Percentiles rank a stretch among this genome's conserved stretches.
These are phyloP conservation scores for Stachybotrys echinatus DNA, from an alignment of 2,329 filamentous ascomycete genomes.

Conservation along the genomic window DNA sequence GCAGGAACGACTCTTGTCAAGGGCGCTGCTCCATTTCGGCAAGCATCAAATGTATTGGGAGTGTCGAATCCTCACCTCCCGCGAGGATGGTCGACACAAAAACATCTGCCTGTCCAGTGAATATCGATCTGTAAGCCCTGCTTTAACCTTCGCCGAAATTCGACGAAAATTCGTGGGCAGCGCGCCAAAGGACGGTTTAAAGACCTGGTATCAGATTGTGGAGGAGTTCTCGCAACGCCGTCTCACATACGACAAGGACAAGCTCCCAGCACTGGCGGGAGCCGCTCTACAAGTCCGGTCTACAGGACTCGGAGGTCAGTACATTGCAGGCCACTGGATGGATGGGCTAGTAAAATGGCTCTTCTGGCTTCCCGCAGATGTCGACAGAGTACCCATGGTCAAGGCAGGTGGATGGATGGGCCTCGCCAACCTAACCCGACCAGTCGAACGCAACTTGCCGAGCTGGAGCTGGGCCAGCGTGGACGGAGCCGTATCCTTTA, in stretches of 20 bases:
- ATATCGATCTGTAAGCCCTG: background rate
- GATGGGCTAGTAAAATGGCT: background rate
- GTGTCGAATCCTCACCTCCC: too few relatives aligned
- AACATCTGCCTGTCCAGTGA: background rate
- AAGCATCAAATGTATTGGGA: background rate
- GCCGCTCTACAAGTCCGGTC: background rate
- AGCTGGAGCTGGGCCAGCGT: background rate
- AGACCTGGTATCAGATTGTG: background rate
- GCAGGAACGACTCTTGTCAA: background rate
- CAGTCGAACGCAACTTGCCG: too few relatives aligned
- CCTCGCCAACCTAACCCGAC: background rate
- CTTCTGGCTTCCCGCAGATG: background rate
- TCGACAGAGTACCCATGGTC: background rate
- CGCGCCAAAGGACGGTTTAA: background rate
- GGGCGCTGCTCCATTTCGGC: background rate
- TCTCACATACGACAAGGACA: background rate
- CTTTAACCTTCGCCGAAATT: background rate
- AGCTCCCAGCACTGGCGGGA: background rate
- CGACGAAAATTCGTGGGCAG: background rate
- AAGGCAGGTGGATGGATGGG: background rate
- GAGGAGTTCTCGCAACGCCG: background rate
- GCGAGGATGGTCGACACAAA: background rate
- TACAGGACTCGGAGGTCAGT: background rate
- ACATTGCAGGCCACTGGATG: background rate
- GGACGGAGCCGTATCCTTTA: too few relatives aligned